Evolutionary conservation across 2,329 filamentous ascomycete genomes (phyloP), one percentile per base, ranked within the genome.

Genomic region (Phoma sp.): DNA sequence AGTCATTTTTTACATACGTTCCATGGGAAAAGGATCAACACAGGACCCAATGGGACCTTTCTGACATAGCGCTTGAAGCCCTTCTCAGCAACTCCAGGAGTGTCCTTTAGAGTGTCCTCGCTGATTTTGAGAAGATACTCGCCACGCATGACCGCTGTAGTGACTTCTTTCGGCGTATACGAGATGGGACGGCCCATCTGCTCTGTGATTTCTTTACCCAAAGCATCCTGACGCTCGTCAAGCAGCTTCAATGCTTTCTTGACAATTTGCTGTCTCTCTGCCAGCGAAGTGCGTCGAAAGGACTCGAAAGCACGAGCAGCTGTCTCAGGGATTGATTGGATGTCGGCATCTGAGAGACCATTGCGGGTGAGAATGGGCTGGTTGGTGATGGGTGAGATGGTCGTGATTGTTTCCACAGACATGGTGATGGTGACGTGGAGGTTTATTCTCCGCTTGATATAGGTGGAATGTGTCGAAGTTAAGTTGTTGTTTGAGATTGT

Each of bases 141-240:
- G 61, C 88, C 90, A 60, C 93, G 86, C 78, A 89, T 90, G 61
- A 96, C 84, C 7, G 93, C 93, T 13, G 93, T 98, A 27, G 85
- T 79, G 62, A 98, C 83, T 79, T 98, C 93, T 64, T 87, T 91
- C 41, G 83, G 87, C 0, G 90, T 90, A 74, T 93, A 97, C 33
- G 89, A 84, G 67, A 97, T 96, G 30, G 93, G 93, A 18, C 93
- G 84, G 37, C 93, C 93, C 93, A 98, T 98, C 79, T 98, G 93
- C 72, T 91, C 88, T 0, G 93, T 97, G 55, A 98, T 79, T 74
- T 97, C 93, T 63, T 86, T 83, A 5, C 89, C 92, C 30, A 98
- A 81, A 58, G 87, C 89, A 86, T 95, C 89, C 74, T 92, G 84
- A 72, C 86, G 87, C 44, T 86, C 83, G 13, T 79, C 76, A 25